These are phyloP conservation scores for Hypoxylon intermedium DNA, from an alignment of 495 filamentous ascomycete genomes.

Conservation along the genomic window DNA sequence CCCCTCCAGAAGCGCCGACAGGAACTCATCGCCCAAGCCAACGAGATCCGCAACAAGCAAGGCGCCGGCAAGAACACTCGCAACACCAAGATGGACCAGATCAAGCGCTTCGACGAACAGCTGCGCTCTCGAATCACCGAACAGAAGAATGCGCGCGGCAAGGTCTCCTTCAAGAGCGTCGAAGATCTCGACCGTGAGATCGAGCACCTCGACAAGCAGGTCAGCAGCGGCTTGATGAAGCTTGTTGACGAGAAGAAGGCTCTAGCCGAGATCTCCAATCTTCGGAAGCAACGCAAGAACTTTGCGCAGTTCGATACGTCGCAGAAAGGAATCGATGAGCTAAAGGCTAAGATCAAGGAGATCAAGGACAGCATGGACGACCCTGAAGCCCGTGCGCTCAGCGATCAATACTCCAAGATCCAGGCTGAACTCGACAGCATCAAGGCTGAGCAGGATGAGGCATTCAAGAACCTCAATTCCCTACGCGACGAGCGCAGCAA, in stretches of 20 bases:
- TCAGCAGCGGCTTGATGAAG: slow-evolving; percentile 86
- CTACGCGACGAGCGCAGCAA: slow-evolving; percentile 88
- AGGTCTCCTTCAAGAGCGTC: slow-evolving; percentile 80
- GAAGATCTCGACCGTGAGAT: slow-evolving; percentile 89
- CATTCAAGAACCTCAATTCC: slow-evolving; percentile 82
- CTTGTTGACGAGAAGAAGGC: slow-evolving; percentile 97
- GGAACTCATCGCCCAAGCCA: slow-evolving; percentile 77
- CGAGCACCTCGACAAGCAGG: slow-evolving; percentile 76
- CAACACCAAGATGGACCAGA: slow-evolving; percentile 77
- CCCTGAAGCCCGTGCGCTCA: slow-evolving; percentile 87
- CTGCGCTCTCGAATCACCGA: slow-evolving; percentile 81
- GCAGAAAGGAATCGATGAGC: slow-evolving; percentile 82
- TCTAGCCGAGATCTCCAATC: slow-evolving; percentile 75
- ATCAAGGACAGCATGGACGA: slow-evolving; percentile 86
- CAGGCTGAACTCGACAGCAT: slow-evolving; percentile 85
- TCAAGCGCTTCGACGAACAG: slow-evolving; percentile 82
- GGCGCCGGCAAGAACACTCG: slow-evolving; percentile 81
- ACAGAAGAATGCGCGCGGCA: slow-evolving; percentile 79
- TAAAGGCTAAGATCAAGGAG: slow-evolving; percentile 83
- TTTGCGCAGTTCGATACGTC: slow-evolving; percentile 81
- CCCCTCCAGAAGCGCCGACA: slow-evolving; percentile 77
- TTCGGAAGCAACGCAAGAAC: slow-evolving; percentile 88
- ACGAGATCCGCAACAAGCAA: slow-evolving; percentile 79
- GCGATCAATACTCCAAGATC: slow-evolving; percentile 80
- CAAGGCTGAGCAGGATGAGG: slow-evolving; percentile 88